phyloP scores from a whole-genome alignment of 2,329 filamentous ascomycete genomes.

The Reticulascus tulasneorum region DNA sequence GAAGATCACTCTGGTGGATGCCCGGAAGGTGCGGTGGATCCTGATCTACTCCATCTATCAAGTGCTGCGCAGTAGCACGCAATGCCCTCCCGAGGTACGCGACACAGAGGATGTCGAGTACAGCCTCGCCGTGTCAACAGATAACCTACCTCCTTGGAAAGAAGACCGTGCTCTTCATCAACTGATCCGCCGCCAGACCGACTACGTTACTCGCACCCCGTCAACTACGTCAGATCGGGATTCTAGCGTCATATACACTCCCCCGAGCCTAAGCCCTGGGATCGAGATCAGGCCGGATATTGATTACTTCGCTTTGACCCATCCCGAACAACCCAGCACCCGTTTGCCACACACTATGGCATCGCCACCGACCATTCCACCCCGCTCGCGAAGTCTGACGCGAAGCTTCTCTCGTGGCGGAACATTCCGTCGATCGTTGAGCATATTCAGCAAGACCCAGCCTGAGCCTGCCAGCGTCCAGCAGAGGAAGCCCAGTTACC shows the following conservation, averaged over 20 bases:
- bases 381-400: constrained; percentile 22
- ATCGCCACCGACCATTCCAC: constrained; percentile 12
- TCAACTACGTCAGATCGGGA: constrained; percentile 3
- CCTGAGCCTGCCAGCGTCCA: too few species aligned
- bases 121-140: constrained; percentile 41
- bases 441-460: constrained; percentile 21
- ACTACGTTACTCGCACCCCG: constrained; percentile 16
- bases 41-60: constrained; percentile 71
- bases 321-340: constrained; percentile 22
- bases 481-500: constrained; percentile 30
- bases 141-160: constrained; percentile 43
- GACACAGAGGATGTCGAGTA: constrained; percentile 56
- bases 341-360: too few species aligned
- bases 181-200: constrained; percentile 24
- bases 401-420: constrained; percentile 19
- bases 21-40: constrained; percentile 75
- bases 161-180: constrained; percentile 23
- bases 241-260: not conserved
- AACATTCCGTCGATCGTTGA: constrained; percentile 28
- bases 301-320: constrained; percentile 47
- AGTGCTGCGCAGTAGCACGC: constrained; percentile 62
- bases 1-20: constrained; percentile 59
- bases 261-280: constrained; percentile 1
- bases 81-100: constrained; percentile 57
- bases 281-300: constrained; percentile 51